phyloP scores from a whole-genome alignment of 805 yeast genomes.

The Saccharomycopsis amapae region DNA sequence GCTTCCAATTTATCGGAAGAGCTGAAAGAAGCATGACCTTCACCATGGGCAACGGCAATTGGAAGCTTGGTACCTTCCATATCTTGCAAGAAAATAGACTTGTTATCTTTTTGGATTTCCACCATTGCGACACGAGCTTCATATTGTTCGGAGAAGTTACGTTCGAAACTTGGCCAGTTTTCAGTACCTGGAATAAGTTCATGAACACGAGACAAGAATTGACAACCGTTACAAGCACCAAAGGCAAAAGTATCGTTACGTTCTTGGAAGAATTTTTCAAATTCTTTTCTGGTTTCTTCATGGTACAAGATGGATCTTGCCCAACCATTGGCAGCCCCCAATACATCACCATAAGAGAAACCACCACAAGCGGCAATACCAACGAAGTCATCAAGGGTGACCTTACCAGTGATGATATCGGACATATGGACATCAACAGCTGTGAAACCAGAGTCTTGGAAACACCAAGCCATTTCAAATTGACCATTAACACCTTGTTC shows the following conservation, averaged over 20 bases:
- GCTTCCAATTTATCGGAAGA: constrained; percentile 36
- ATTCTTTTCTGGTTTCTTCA: constrained; percentile 67
- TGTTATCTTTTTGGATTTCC: constrained; percentile 53
- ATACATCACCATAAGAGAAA: constrained; percentile 95
- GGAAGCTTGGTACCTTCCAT: constrained; percentile 95
- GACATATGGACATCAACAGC: constrained; percentile 97
- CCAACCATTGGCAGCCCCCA: constrained; percentile 99
- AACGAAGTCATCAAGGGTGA: constrained; percentile 67
- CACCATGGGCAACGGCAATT: constrained; percentile 98
- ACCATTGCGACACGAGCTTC: constrained; percentile 93
- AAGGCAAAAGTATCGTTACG: constrained; percentile 91
- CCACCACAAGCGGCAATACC: constrained; percentile 99
- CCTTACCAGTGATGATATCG: constrained; percentile 71
- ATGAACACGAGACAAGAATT: constrained; percentile 82
- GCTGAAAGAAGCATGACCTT: constrained; percentile 81
- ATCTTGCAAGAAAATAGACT: constrained; percentile 68
- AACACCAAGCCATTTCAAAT: constrained; percentile 97
- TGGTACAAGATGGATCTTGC: constrained; percentile 92
- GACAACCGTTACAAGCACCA: constrained; percentile 99
- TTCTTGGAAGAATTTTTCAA: constrained; percentile 71
- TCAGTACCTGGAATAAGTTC: constrained; percentile 88
- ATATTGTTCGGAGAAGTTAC: constrained; percentile 87
- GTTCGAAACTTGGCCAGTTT: constrained; percentile 93
- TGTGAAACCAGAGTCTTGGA: constrained; percentile 90
- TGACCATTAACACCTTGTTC: constrained; percentile 99